These are phyloP conservation scores for Yamadazyma epiphylla DNA, from an alignment of 1,139 yeast species.

Conservation along the genomic window DNA sequence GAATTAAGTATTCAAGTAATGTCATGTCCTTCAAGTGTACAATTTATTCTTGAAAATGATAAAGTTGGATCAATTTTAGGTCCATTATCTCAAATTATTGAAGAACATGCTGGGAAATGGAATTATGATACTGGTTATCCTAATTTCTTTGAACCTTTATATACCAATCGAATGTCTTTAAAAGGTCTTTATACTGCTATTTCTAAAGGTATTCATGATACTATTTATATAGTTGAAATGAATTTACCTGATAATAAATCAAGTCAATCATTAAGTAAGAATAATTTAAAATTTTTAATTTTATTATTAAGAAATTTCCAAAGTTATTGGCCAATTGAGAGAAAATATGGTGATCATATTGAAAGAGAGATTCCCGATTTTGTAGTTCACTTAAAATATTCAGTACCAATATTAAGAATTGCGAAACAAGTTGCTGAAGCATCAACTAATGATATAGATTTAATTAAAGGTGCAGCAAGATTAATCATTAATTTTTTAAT, in stretches of 20 bases:
- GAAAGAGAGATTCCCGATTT: conserved; percentile 50
- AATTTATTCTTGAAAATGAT: conserved; percentile 33
- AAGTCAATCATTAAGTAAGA: conserved; percentile 20
- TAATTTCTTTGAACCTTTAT: conserved; percentile 23
- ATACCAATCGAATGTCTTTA: conserved; percentile 15
- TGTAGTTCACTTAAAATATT: conserved; percentile 44
- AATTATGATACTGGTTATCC: conserved; percentile 26
- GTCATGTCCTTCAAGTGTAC: conserved; percentile 59
- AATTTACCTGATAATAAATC: conserved; percentile 7
- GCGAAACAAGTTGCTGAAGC: conserved; percentile 41
- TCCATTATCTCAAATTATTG: conserved; percentile 46
- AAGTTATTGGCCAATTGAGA: conserved; percentile 49
- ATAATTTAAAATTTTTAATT: conserved; percentile 35
- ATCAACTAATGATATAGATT: conserved; percentile 16
- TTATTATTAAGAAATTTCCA: conserved; percentile 50
- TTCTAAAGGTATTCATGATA: conserved; percentile 34
- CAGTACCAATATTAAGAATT: conserved; percentile 44
- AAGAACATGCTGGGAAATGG: conserved; percentile 28
- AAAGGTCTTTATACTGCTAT: conserved; percentile 29
- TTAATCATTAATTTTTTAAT: conserved; percentile 19
- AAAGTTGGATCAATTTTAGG: conserved; percentile 41
- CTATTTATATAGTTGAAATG: conserved; percentile 42
- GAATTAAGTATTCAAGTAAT: conserved; percentile 61
- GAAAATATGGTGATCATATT: conserved; percentile 70
- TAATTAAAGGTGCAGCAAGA: conserved; percentile 15